Evolutionary conservation across 257 asterid genomes (phyloP).

Genomic region (Gentiana straminea): DNA sequence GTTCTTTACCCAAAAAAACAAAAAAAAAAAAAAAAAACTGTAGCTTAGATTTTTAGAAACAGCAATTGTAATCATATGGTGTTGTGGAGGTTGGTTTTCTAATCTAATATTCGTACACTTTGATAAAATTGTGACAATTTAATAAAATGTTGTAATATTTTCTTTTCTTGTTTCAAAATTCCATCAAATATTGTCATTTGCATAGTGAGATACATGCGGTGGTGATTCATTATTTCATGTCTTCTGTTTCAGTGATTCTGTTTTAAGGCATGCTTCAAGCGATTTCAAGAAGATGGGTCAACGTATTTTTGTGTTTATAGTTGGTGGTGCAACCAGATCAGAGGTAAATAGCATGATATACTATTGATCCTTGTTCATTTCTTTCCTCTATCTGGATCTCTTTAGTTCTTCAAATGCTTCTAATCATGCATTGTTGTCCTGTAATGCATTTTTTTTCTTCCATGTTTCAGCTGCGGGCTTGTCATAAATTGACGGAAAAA

Average conservation of each 20-base stretch:
- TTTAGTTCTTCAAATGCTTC: background rate
- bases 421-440: too few relatives aligned
- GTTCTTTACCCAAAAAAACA: background rate
- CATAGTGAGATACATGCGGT: background rate
- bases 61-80: background rate
- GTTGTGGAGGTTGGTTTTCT: too few relatives aligned
- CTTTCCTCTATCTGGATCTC: conserved; percentile 3
- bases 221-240: conserved; percentile 4
- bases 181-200: background rate
- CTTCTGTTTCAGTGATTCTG: conserved; percentile 62
- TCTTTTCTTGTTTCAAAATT: too few relatives aligned
- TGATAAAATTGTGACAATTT: too few relatives aligned
- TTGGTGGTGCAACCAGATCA: conserved; percentile 98
- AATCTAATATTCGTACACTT: too few relatives aligned
- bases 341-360: conserved; percentile 44
- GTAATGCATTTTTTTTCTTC: background rate
- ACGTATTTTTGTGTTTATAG: conserved; percentile 92
- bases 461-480: conserved; percentile 70
- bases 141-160: too few relatives aligned
- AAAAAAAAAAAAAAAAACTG: too few relatives aligned
- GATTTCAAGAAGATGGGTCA: conserved; percentile 94
- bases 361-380: too few relatives aligned
- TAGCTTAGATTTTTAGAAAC: too few relatives aligned
- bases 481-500: conserved; percentile 81
- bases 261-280: conserved; percentile 86